These are phyloP conservation scores for Cystobasidium onofrii DNA, from an alignment of 768 basidiomycete genomes.

Conservation along the genomic window DNA sequence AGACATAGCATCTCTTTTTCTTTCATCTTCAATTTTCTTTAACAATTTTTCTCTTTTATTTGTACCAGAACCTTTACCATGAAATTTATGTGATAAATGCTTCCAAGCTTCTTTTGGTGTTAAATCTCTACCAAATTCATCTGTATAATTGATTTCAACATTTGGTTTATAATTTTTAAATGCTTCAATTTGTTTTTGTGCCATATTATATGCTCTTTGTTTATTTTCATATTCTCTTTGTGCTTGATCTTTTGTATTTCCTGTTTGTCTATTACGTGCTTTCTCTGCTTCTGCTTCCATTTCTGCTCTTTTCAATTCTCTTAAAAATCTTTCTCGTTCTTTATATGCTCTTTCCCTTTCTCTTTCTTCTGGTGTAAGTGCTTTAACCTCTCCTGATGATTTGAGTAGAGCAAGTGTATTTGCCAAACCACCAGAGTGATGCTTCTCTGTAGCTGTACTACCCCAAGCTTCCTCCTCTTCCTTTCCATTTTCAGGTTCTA, in stretches of 20 bases:
- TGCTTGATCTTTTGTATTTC: slow-evolving; percentile 79
- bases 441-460: slow-evolving; percentile 69
- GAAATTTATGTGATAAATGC: slow-evolving; percentile 92
- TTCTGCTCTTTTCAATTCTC: slow-evolving; percentile 64
- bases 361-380: slow-evolving; percentile 56
- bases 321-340: slow-evolving; percentile 81
- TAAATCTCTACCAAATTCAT: slow-evolving; percentile 81
- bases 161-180: slow-evolving; percentile 96
- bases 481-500: slow-evolving; percentile 52
- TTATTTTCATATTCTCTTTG: slow-evolving; percentile 92
- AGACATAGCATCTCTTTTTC: slow-evolving; percentile 84
- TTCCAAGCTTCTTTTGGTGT: slow-evolving; percentile 67
- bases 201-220: slow-evolving; percentile 80
- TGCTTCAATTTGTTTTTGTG: slow-evolving; percentile 65
- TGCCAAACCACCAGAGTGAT: slow-evolving; percentile 73
- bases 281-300: slow-evolving; percentile 72
- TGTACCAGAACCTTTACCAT: slow-evolving; percentile 91
- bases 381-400: slow-evolving; percentile 77
- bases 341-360: slow-evolving; percentile 75
- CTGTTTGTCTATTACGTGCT: slow-evolving; percentile 51
- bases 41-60: slow-evolving; percentile 94
- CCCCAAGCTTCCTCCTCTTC: slow-evolving; percentile 59
- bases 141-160: slow-evolving; percentile 89
- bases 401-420: slow-evolving; percentile 79
- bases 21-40: slow-evolving; percentile 96